A percentile compares a stretch with the other conserved stretches of the same genome.
phyloP scores from a whole-genome alignment of 495 filamentous ascomycete genomes.

The Xylaria nigripes region DNA sequence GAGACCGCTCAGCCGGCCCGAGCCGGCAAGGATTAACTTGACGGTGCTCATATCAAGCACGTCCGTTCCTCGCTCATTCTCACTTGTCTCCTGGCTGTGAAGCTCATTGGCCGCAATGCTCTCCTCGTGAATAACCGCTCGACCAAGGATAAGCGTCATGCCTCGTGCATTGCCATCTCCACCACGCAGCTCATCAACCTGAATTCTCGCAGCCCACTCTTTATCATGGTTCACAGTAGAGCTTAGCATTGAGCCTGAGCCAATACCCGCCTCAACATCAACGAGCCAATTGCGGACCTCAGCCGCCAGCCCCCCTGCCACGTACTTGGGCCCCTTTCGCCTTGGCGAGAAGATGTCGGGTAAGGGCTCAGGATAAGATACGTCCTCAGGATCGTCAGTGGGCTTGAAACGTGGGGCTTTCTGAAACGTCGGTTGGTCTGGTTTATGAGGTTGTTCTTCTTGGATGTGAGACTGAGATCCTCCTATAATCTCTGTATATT shows the following conservation, averaged over 20 bases:
- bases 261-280: conserved; percentile 29
- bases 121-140: not conserved
- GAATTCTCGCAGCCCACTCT: conserved; percentile 18
- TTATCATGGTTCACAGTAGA: not conserved
- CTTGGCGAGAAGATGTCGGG: conserved; percentile 39
- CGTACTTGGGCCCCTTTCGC: conserved; percentile 30
- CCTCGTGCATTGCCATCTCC: conserved; percentile 2
- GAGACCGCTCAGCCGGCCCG: conserved; percentile 25
- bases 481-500: not conserved
- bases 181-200: conserved; percentile 16
- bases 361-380: conserved; percentile 10
- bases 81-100: not conserved
- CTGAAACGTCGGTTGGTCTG: conserved; percentile 26
- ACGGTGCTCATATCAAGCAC: not conserved
- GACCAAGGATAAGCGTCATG: conserved; percentile 14
- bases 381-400: conserved; percentile 18
- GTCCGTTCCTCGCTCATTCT: not conserved
- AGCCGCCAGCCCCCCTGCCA: conserved; percentile 35
- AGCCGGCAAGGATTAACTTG: conserved; percentile 32
- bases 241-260: conserved; percentile 5
- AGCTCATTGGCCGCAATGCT: not conserved
- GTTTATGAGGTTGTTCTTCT: not conserved
- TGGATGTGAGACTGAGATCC: not conserved
- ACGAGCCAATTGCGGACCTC: conserved; percentile 41
- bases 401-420: conserved; percentile 36